Evolutionary conservation across 768 basidiomycete genomes (phyloP).

Genomic region (Serendipita indica): DNA sequence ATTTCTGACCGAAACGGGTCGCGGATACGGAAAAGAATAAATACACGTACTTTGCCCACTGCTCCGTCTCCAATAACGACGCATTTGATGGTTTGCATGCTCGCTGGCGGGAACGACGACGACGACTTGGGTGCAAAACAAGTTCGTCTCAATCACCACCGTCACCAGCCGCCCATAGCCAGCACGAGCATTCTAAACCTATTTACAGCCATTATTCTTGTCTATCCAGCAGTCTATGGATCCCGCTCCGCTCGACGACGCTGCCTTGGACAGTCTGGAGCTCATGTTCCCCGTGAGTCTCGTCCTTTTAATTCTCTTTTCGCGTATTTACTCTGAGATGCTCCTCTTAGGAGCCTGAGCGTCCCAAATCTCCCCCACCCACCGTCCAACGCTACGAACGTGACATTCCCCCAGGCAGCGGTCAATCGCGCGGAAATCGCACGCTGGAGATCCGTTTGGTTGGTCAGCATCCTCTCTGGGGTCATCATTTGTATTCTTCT

Average conservation of each 20-base stretch:
- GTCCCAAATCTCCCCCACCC: background rate
- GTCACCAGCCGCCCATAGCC: background rate
- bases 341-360: background rate
- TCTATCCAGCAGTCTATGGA: no score
- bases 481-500: conserved; percentile 48
- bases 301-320: background rate
- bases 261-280: background rate
- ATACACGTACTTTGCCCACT: conserved; percentile 73
- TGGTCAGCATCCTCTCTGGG: conserved; percentile 71
- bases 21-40: background rate
- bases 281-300: background rate
- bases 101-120: background rate
- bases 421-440: conserved; percentile 1
- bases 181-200: no score
- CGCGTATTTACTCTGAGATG: background rate
- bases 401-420: background rate
- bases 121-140: conserved; percentile 4
- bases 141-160: background rate
- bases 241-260: no score
- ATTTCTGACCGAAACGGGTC: no score
- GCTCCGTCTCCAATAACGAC: conserved; percentile 97
- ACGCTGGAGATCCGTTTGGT: conserved; percentile 52
- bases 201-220: no score
- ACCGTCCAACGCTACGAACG: background rate
- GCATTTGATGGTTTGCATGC: conserved; percentile 95